phyloP scores from a whole-genome alignment of 2,329 filamentous ascomycete genomes.

The Aspergillus ochraceus region DNA sequence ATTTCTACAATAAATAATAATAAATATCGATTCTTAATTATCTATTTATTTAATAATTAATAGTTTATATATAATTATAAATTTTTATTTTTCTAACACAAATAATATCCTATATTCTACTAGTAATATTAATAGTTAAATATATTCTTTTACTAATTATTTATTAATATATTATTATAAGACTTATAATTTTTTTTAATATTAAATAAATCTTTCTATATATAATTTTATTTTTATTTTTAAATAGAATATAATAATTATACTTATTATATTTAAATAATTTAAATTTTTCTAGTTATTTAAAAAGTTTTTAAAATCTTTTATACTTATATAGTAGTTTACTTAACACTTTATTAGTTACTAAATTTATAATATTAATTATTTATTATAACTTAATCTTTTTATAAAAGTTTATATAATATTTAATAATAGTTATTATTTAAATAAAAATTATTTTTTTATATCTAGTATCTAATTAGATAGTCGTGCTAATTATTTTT shows the following conservation, averaged over 20 bases:
- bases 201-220: background rate
- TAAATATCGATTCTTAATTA: no score
- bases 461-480: background rate
- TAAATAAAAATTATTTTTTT: background rate
- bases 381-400: no score
- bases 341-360: background rate
- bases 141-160: background rate
- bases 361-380: background rate
- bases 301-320: background rate
- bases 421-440: background rate
- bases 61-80: no score
- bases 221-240: background rate
- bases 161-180: no score
- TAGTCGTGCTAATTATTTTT: background rate
- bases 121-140: background rate
- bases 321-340: background rate
- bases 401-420: background rate
- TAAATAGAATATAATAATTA: background rate
- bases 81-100: background rate
- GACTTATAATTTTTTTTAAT: background rate
- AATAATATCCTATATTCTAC: slow-evolving; percentile 1
- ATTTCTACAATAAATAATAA: background rate
- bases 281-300: background rate
- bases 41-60: no score
- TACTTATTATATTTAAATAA: background rate